A percentile compares a stretch with the other conserved stretches of the same genome.
These are phyloP conservation scores for Aspergillus hortae DNA, from an alignment of 2,329 filamentous ascomycete genomes.

Conservation along the genomic window DNA sequence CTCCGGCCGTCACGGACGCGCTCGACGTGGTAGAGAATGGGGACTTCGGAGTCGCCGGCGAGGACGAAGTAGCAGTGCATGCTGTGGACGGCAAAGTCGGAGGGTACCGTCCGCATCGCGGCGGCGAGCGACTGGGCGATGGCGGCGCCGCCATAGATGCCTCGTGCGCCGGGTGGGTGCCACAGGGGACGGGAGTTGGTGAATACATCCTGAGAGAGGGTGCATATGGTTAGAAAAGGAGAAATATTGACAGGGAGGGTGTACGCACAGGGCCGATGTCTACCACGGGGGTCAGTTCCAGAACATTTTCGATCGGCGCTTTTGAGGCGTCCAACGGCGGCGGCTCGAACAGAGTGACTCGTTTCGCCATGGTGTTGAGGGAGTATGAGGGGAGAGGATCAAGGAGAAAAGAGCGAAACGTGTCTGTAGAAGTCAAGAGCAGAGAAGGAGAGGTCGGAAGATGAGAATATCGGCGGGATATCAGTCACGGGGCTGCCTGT, in stretches of 20 bases:
- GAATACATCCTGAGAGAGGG: constrained; percentile 68
- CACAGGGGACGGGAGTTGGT: constrained; percentile 89
- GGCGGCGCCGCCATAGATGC: constrained; percentile 88
- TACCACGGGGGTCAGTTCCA: constrained; percentile 75
- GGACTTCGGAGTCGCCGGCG: constrained; percentile 77
- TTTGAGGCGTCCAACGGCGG: constrained; percentile 69
- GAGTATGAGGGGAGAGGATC: not conserved
- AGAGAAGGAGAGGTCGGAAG: not conserved
- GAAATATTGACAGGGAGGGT: not conserved
- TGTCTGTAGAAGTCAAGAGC: not conserved
- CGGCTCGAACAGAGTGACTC: constrained; percentile 66
- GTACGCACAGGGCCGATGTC: constrained; percentile 56
- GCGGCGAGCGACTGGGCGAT: constrained; percentile 89
- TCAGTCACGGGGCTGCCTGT: constrained; percentile 4
- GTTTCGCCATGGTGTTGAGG: constrained; percentile 28
- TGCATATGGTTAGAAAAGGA: constrained; percentile 3
- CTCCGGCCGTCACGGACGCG: constrained; percentile 84
- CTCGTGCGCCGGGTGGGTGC: constrained; percentile 87
- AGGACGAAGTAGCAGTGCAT: constrained; percentile 99
- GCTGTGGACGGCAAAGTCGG: constrained; percentile 78
- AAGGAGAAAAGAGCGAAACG: not conserved
- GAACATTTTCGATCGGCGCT: constrained; percentile 80
- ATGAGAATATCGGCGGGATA: not conserved
- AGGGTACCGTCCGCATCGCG: constrained; percentile 79
- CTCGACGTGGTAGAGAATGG: constrained; percentile 93